A percentile compares a stretch with the other conserved stretches of the same genome.
Conservation (phyloP, 257 asterid genomes). For the Petrea volubilis region DNA sequence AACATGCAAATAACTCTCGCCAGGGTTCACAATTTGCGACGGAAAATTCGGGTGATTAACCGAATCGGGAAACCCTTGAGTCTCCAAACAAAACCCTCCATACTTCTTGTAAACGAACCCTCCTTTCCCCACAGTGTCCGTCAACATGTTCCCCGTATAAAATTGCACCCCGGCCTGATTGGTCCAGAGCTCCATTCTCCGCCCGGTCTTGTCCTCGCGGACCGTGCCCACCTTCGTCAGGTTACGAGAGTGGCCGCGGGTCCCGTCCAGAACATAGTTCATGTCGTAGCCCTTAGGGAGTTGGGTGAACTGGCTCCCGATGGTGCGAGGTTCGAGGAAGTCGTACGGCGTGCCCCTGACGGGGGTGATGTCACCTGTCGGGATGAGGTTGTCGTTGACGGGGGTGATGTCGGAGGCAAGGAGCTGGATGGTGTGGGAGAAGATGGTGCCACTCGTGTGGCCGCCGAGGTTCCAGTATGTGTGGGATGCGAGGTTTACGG, state of each 20-base stretch:
- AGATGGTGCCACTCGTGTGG: constrained; percentile 59
- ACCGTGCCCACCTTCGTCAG: constrained; percentile 53
- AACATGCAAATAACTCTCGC: constrained; percentile 52
- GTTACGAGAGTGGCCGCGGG: constrained; percentile 16
- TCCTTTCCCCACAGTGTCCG: constrained; percentile 47
- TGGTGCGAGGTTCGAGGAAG: constrained; percentile 47
- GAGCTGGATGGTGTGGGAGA: constrained; percentile 62
- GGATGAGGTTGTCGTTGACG: constrained; percentile 58
- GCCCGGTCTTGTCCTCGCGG: constrained; percentile 47
- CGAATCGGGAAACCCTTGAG: constrained; percentile 89
- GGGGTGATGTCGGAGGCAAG: constrained; percentile 63
- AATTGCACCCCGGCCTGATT: constrained; percentile 81
- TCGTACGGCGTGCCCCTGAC: constrained; percentile 61
- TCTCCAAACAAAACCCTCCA: constrained; percentile 72
- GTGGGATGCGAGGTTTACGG: constrained; percentile 81
- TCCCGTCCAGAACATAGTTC: constrained; percentile 62
- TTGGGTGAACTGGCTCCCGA: constrained; percentile 47
- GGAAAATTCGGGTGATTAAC: constrained; percentile 82
- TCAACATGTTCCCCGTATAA: constrained; percentile 67
- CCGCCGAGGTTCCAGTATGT: constrained; percentile 89
- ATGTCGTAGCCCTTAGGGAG: constrained; percentile 66
- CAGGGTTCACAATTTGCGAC: constrained; percentile 70
- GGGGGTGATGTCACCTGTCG: constrained; percentile 57
- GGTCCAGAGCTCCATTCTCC: constrained; percentile 85
- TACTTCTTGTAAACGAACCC: constrained; percentile 51